phyloP scores from a whole-genome alignment of 176 grass and related monocot species.

The Musa beccarii region DNA sequence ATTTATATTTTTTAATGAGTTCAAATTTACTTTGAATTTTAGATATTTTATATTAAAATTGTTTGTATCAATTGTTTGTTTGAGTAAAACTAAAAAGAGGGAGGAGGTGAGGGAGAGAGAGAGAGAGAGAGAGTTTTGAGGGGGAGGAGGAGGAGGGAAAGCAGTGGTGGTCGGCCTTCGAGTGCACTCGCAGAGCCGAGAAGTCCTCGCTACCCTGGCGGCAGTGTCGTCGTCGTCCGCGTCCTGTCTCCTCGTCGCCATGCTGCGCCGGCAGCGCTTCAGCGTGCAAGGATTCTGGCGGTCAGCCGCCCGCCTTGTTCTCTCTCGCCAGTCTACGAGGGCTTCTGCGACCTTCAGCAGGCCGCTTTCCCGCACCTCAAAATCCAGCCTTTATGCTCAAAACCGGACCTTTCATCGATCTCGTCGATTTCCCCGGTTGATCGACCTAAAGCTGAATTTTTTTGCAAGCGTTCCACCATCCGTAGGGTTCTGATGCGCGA shows the following conservation, averaged over 20 bases:
- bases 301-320: neutral
- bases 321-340: constrained; percentile 56
- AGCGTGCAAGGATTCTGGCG: neutral
- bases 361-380: constrained; percentile 6
- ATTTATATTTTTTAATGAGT: too few species aligned
- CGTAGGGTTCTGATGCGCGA: constrained; percentile 68
- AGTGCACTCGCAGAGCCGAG: constrained; percentile 55
- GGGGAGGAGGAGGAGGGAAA: constrained; percentile 22
- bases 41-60: too few species aligned
- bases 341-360: constrained; percentile 93
- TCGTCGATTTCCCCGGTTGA: constrained; percentile 27
- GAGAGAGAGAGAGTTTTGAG: neutral
- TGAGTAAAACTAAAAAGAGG: too few species aligned
- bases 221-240: constrained; percentile 71
- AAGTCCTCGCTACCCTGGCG: constrained; percentile 62
- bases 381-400: neutral
- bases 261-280: neutral
- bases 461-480: constrained; percentile 62
- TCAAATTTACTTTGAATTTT: too few species aligned
- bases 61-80: too few species aligned
- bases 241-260: constrained; percentile 24
- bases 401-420: neutral
- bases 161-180: constrained; percentile 64
- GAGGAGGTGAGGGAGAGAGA: too few species aligned
- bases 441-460: constrained; percentile 91